Base-by-base conservation (phyloP, 2,329 filamentous ascomycete genomes). In the Elsinoe perseae region DNA sequence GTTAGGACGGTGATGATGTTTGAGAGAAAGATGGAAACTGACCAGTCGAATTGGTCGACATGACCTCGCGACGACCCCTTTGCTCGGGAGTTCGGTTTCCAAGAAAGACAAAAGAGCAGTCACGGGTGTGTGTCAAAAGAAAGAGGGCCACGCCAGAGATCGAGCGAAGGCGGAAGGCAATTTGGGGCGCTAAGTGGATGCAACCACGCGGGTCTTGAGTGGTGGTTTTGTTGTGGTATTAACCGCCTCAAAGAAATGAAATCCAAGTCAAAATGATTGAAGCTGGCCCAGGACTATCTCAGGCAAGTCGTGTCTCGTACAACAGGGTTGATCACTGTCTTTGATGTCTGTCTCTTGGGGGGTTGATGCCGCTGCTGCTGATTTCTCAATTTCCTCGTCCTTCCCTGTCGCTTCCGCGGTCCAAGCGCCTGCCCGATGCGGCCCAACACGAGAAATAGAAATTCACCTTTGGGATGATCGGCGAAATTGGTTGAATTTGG, bases 11-110 rank as follows among this genome's bases (percentile, higher is more conserved):
- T 18, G 27, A 36, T 27, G 18, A 27, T 10, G 46, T 25, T 46
- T 38, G 20, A 18, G 52, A 40, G 27, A 21, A 40, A 21, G 18
- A 25, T 18, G 25, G 43, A 53, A 28, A 30, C 48, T 4, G 20
- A 59, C 54, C 46, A 48, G 58, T 57, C 38, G 54, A 54, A 28
- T 44, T 57, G 36, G 36, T 57, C 40, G 48, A 52, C 50, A 57
- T 54, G 48, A 52, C 48, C 48, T 52, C 48, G 48, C 48, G 48
- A 34, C 48, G 48, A 52, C 48, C 48, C 48, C 48, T 52, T 52
- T 38, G 48, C 38, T 25, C 48, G 28, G 48, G 48, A 10, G 16
- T 18, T 23, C 28, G 28, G 48, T 52, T 52, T 38, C 30, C 48
- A 38, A 52, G 48, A 52, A 52, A 20, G 18, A 21, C 28, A n/a